A percentile compares a stretch with the other conserved stretches of the same genome.
Conservation (phyloP, 345 rosid genomes). For the Lepidium didymum region DNA sequence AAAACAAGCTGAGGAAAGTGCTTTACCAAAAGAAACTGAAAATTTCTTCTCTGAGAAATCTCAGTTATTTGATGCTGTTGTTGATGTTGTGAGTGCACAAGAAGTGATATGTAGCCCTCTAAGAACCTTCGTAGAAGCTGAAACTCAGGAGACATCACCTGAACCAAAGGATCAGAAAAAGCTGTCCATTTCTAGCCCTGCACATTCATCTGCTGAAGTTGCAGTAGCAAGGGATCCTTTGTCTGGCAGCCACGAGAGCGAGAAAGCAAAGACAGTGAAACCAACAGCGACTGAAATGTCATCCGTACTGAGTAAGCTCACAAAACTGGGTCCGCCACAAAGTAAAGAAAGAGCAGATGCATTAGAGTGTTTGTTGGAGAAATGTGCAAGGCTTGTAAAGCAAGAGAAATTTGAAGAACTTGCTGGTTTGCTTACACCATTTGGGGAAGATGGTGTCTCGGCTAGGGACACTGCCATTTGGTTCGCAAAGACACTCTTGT, state of each 20-base stretch:
- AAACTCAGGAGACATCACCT: conserved; percentile 15
- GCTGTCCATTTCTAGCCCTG: conserved; percentile 3
- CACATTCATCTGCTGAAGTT: conserved; percentile 24
- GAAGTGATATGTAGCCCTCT: conserved; percentile 19
- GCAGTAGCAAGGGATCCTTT: conserved; percentile 23
- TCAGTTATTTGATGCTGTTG: conserved; percentile 33
- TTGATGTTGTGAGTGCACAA: conserved; percentile 17
- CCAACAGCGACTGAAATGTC: conserved; percentile 45
- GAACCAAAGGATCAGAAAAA: conserved; percentile 21
- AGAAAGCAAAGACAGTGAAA: conserved; percentile 23
- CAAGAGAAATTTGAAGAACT: conserved; percentile 85
- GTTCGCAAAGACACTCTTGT: conserved; percentile 85
- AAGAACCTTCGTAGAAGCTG: conserved; percentile 30
- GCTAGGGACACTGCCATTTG: conserved; percentile 98
- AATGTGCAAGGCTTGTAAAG: conserved; percentile 82
- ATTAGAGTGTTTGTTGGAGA: conserved; percentile 82
- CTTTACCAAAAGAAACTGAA: conserved; percentile 31
- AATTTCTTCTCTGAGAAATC: conserved; percentile 20
- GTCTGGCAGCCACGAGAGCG: conserved; percentile 36
- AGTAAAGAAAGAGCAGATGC: conserved; percentile 85
- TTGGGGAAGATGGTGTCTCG: conserved; percentile 84
- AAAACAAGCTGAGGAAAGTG: conserved; percentile 30
- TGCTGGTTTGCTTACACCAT: conserved; percentile 80
- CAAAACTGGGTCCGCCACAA: conserved; percentile 47
- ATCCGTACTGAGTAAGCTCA: conserved; percentile 41